These are phyloP conservation scores for Hypomyces rosellus DNA, from an alignment of 2,329 filamentous ascomycete species.

Conservation along the genomic window DNA sequence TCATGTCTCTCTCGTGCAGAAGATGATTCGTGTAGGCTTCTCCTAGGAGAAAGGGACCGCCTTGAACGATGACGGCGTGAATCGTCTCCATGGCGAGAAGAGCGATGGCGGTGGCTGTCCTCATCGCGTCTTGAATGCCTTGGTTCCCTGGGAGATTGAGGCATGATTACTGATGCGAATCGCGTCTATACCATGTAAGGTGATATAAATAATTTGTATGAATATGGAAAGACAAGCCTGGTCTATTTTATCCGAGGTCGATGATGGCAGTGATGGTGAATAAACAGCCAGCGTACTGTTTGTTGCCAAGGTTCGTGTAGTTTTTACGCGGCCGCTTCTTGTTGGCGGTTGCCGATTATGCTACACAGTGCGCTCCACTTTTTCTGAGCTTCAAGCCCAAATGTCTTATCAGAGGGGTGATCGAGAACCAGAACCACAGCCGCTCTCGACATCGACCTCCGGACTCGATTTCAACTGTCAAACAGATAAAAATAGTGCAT, in stretches of 20 bases:
- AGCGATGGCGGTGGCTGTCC: constrained; percentile 1
- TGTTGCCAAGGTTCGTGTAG: too few species aligned
- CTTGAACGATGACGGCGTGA: constrained; percentile 2
- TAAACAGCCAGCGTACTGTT: too few species aligned
- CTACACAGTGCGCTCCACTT: background rate
- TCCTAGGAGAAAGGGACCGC: constrained; percentile 6
- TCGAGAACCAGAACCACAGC: too few species aligned
- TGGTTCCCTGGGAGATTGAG: constrained; percentile 2
- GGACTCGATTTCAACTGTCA: too few species aligned
- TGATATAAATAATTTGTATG: too few species aligned
- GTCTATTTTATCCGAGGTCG: too few species aligned
- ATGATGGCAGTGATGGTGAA: too few species aligned
- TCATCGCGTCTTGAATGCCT: constrained; percentile 9
- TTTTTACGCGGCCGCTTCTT: background rate
- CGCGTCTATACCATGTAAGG: background rate
- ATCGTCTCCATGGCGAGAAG: constrained; percentile 1
- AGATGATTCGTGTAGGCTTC: constrained; percentile 3
- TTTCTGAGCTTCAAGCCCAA: background rate
- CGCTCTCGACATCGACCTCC: too few species aligned
- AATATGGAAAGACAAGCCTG: too few species aligned
- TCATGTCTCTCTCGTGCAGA: constrained; percentile 10
- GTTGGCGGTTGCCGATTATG: background rate
- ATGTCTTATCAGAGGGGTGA: too few species aligned
- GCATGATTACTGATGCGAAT: background rate
- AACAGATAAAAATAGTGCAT: background rate